A percentile compares a stretch with the other conserved stretches of the same genome.
Evolutionary conservation across 1,139 yeast species (phyloP).

Genomic region (Lodderomyces elongisporus): DNA sequence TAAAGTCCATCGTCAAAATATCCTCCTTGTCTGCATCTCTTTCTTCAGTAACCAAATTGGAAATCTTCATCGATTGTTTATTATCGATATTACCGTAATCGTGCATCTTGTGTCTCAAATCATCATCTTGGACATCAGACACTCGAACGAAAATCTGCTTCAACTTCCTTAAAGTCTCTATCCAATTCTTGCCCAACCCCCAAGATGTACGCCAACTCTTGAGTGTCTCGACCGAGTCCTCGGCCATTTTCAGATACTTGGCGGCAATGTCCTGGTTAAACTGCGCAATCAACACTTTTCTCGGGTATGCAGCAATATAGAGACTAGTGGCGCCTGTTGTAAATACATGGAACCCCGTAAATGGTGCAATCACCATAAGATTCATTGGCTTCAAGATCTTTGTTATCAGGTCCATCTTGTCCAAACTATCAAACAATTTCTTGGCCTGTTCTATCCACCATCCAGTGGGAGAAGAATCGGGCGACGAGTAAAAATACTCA

Average conservation of each 20-base stretch:
- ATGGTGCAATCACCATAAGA: slow-evolving; percentile 35
- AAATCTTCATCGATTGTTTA: slow-evolving; percentile 15
- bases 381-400: slow-evolving; percentile 20
- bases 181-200: slow-evolving; percentile 25
- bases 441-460: slow-evolving; percentile 28
- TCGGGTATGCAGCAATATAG: slow-evolving; percentile 28
- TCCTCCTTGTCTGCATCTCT: neutral
- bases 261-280: slow-evolving; percentile 13
- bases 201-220: slow-evolving; percentile 20
- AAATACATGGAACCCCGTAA: slow-evolving; percentile 34
- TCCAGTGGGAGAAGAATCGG: slow-evolving; percentile 22
- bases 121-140: slow-evolving; percentile 17
- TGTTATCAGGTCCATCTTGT: slow-evolving; percentile 21
- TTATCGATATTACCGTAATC: slow-evolving; percentile 22
- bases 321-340: slow-evolving; percentile 30
- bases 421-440: slow-evolving; percentile 20
- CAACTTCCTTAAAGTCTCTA: slow-evolving; percentile 17
- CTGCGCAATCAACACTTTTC: slow-evolving; percentile 13
- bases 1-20: slow-evolving; percentile 18
- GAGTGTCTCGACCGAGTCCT: slow-evolving; percentile 16
- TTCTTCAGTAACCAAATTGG: slow-evolving; percentile 12
- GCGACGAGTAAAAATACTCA: slow-evolving; percentile 31
- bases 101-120: slow-evolving; percentile 20
- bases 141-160: slow-evolving; percentile 17
- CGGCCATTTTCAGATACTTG: slow-evolving; percentile 18